These are phyloP conservation scores for Phytomonas sp. DNA, from an alignment of 208 protist genomes.

Conservation along the genomic window DNA sequence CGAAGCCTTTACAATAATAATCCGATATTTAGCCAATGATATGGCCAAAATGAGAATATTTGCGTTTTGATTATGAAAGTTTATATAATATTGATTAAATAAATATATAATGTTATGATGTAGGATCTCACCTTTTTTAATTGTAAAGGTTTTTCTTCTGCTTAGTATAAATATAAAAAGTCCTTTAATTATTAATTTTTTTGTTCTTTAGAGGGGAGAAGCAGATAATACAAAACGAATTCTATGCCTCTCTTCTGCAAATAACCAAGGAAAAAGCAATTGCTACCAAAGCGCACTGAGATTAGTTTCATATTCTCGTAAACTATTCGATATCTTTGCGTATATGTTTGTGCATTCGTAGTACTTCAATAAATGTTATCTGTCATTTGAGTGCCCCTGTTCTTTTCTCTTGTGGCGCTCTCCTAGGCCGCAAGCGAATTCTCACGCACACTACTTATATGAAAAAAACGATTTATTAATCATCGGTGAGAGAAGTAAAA, in stretches of 20 bases:
- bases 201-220: background rate
- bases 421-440: background rate
- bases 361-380: conserved; percentile 3
- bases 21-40: background rate
- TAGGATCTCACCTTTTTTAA: conserved; percentile 13
- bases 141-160: conserved; percentile 7
- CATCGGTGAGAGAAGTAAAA: background rate
- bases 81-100: conserved; percentile 8
- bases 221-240: too few relatives aligned
- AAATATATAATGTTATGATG: background rate
- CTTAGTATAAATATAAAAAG: conserved; percentile 1
- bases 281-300: too few relatives aligned
- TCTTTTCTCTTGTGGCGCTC: background rate
- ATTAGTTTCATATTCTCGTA: too few relatives aligned
- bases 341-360: background rate
- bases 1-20: background rate
- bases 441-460: background rate
- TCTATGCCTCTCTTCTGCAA: too few relatives aligned
- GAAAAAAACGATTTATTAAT: background rate
- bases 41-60: too few relatives aligned
- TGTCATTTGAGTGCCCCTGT: background rate
- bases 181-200: background rate
- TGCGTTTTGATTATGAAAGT: background rate
- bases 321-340: too few relatives aligned
- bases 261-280: too few relatives aligned